Conservation (phyloP, 768 basidiomycete species). For the Boletales sp. region DNA sequence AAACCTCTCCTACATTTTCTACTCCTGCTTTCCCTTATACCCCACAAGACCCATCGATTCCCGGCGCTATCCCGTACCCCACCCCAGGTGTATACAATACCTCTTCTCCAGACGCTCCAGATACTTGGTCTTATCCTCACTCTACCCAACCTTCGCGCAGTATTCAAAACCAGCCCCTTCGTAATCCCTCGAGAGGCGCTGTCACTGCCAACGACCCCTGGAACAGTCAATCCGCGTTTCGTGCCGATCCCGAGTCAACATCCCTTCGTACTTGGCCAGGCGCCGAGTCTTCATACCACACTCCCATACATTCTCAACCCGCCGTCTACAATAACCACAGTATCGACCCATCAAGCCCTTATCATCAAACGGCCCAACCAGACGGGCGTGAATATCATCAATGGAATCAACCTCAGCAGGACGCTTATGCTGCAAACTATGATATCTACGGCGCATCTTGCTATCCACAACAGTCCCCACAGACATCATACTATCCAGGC, state of each 20-base stretch:
- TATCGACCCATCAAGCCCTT: constrained; percentile 38
- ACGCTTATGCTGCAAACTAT: constrained; percentile 23
- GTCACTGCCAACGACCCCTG: constrained; percentile 23
- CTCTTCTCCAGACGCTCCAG: constrained; percentile 40
- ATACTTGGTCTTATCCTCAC: constrained; percentile 54
- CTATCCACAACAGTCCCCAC: constrained; percentile 28
- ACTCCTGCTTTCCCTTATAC: constrained; percentile 44
- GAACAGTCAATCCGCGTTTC: constrained; percentile 23
- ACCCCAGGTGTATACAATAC: constrained; percentile 22
- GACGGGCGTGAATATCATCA: constrained; percentile 36
- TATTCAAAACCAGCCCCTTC: constrained; percentile 48
- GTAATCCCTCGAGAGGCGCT: constrained; percentile 29
- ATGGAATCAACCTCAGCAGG: constrained; percentile 28
- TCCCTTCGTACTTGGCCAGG: constrained; percentile 52
- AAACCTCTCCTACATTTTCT: constrained; percentile 36
- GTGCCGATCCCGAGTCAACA: constrained; percentile 28
- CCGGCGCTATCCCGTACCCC: constrained; percentile 28
- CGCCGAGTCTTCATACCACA: constrained; percentile 36
- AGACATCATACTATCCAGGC: constrained; percentile 29
- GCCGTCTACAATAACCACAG: constrained; percentile 25
- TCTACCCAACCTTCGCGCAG: constrained; percentile 33
- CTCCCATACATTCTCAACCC: constrained; percentile 22
- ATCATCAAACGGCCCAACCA: constrained; percentile 32
- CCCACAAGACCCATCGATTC: constrained; percentile 36
- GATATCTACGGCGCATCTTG: constrained; percentile 26